Evolutionary conservation across 2,329 filamentous ascomycete species (phyloP).

Genomic region (Claviceps maximensis): DNA sequence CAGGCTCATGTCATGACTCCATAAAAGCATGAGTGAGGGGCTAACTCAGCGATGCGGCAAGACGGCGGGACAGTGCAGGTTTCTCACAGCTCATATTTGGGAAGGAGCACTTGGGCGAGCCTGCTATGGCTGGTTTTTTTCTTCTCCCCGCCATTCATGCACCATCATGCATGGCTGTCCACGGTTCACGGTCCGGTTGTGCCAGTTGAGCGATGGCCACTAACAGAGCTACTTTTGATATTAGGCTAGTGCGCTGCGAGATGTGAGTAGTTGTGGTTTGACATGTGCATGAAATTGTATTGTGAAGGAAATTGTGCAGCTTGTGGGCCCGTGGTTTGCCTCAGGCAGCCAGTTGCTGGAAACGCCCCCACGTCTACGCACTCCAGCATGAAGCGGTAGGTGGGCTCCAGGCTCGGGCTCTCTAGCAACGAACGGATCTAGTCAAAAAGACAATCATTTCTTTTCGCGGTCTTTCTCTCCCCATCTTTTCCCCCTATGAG

Average conservation of each 20-base stretch:
- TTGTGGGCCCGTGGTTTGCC: constrained; percentile 1
- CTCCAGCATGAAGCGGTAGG: constrained; percentile 4
- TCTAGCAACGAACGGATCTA: constrained; percentile 10
- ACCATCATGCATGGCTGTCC: no score
- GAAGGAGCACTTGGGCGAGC: no score
- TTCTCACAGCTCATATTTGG: no score
- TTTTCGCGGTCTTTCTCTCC: constrained; percentile 8
- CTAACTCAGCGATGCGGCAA: neutral
- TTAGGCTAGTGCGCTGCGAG: neutral
- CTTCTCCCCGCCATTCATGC: neutral
- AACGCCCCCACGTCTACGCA: neutral
- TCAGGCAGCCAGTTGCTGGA: constrained; percentile 6
- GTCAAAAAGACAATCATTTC: constrained; percentile 6
- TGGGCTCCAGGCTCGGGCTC: constrained; percentile 10
- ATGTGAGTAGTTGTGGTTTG: neutral
- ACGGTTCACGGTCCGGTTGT: neutral
- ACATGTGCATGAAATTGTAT: neutral
- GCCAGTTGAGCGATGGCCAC: neutral
- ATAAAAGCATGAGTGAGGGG: no score
- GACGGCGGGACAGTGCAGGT: no score
- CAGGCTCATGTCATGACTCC: neutral
- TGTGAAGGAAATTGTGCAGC: neutral
- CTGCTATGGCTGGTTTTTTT: no score
- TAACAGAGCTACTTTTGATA: neutral
- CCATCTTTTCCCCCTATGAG: constrained; percentile 1